Percentiles rank a stretch among this genome's conserved stretches.
These are phyloP conservation scores for Claviceps purpurea DNA, from an alignment of 2,329 filamentous ascomycete species.

Conservation along the genomic window DNA sequence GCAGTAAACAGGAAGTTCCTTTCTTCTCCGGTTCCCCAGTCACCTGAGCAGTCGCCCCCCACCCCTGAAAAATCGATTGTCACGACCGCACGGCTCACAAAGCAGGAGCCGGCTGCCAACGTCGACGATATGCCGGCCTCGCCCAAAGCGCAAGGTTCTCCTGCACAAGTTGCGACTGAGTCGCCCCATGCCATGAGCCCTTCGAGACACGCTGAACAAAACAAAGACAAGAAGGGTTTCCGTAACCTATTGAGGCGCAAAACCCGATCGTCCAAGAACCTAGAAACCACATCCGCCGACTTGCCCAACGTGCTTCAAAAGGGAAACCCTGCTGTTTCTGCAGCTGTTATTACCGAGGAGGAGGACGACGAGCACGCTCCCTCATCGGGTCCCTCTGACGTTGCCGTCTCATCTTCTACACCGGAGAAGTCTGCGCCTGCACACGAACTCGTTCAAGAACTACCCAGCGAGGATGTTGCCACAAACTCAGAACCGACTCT, in stretches of 20 bases:
- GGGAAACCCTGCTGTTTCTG: constrained; percentile 16
- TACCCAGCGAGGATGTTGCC: not conserved
- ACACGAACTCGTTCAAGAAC: not conserved
- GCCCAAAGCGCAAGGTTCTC: constrained; percentile 11
- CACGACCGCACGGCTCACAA: not conserved
- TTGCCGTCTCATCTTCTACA: not conserved
- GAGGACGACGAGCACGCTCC: not conserved
- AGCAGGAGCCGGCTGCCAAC: not conserved
- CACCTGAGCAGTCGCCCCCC: not conserved
- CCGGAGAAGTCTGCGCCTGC: not conserved
- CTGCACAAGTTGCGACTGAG: not conserved
- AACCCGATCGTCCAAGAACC: constrained; percentile 43
- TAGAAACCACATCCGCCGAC: constrained; percentile 38
- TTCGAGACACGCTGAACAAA: constrained; percentile 33
- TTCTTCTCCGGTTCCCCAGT: not conserved
- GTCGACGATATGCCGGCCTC: constrained; percentile 7
- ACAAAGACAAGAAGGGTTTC: constrained; percentile 36
- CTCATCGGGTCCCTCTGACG: not conserved
- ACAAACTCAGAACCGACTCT: not conserved
- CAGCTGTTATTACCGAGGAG: not conserved
- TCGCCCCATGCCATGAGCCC: constrained; percentile 12
- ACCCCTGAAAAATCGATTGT: not conserved
- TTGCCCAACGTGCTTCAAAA: constrained; percentile 37
- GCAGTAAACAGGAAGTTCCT: constrained; percentile 1
- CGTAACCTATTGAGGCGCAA: constrained; percentile 54